Evolutionary conservation across 805 yeast genomes (phyloP).

Genomic region (Metschnikowia chrysomelidarum): DNA sequence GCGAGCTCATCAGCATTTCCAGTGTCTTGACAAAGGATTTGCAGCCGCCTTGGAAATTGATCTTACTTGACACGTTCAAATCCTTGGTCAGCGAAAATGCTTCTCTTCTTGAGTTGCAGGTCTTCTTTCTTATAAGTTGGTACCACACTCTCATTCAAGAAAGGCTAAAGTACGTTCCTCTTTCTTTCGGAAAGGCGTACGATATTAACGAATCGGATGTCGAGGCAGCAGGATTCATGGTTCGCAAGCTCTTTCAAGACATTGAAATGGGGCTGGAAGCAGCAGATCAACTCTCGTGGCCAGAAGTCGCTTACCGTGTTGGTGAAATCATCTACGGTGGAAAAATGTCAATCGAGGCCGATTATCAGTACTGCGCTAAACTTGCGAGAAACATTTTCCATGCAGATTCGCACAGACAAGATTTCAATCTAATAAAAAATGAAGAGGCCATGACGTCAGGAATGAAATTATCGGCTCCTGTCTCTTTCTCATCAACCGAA

Average conservation of each 20-base stretch:
- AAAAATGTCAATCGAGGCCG: slow-evolving; percentile 46
- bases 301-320: slow-evolving; percentile 45
- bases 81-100: slow-evolving; percentile 1
- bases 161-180: slow-evolving; percentile 56
- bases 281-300: slow-evolving; percentile 48
- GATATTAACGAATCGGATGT: slow-evolving; percentile 79
- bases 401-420: slow-evolving; percentile 36
- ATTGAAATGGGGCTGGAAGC: slow-evolving; percentile 2
- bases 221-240: slow-evolving; percentile 43
- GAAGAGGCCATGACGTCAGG: slow-evolving; percentile 17
- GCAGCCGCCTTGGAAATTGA: slow-evolving; percentile 54
- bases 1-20: slow-evolving; percentile 52
- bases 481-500: slow-evolving; percentile 33
- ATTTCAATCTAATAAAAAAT: slow-evolving; percentile 42
- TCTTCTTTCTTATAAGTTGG: slow-evolving; percentile 64
- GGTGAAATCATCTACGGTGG: slow-evolving; percentile 67
- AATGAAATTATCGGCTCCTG: slow-evolving; percentile 44
- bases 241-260: slow-evolving; percentile 39
- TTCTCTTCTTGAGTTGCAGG: slow-evolving; percentile 21
- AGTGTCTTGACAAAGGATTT: slow-evolving; percentile 61
- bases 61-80: slow-evolving; percentile 41
- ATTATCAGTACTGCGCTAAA: slow-evolving; percentile 33
- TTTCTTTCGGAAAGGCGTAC: slow-evolving; percentile 59
- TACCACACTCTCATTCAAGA: slow-evolving; percentile 63
- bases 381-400: slow-evolving; percentile 42